These are phyloP conservation scores for Periconia digitata DNA, from an alignment of 2,329 filamentous ascomycete species.

Conservation along the genomic window DNA sequence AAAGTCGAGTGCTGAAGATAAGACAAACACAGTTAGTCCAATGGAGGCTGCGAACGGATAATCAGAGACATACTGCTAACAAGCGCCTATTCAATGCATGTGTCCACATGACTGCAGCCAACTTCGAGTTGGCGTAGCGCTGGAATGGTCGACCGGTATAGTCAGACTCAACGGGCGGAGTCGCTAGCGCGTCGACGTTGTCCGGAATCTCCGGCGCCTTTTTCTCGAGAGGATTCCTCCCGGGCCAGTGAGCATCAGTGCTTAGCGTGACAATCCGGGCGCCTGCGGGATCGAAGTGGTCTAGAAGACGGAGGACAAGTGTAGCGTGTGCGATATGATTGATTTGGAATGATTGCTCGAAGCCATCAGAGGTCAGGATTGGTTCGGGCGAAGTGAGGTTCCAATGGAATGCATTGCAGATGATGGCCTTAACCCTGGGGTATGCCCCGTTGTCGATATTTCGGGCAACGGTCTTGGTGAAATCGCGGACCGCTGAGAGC, in stretches of 20 bases:
- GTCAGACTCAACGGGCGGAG: slow-evolving; percentile 25
- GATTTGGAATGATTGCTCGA: slow-evolving; percentile 11
- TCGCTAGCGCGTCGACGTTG: slow-evolving; percentile 37
- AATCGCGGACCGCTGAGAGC: slow-evolving; percentile 2
- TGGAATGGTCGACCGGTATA: slow-evolving; percentile 43
- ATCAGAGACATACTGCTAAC: slow-evolving; percentile 18
- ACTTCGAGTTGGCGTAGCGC: slow-evolving; percentile 46
- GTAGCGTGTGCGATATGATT: slow-evolving; percentile 5
- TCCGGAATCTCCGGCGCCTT: slow-evolving; percentile 38
- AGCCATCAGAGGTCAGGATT: slow-evolving; percentile 8
- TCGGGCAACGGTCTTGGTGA: background rate
- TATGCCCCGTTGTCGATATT: slow-evolving; percentile 1
- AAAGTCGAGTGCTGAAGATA: slow-evolving; percentile 17
- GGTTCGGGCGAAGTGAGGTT: background rate
- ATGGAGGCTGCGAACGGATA: background rate
- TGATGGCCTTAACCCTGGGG: slow-evolving; percentile 6
- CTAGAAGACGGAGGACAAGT: slow-evolving; percentile 5
- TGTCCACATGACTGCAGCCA: slow-evolving; percentile 42
- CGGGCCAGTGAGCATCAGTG: slow-evolving; percentile 40
- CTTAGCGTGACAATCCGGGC: slow-evolving; percentile 7
- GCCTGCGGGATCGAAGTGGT: background rate
- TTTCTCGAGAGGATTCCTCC: slow-evolving; percentile 42
- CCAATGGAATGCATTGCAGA: slow-evolving; percentile 14
- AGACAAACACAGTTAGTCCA: background rate
- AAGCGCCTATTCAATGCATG: slow-evolving; percentile 41